These are phyloP conservation scores for Paragyromitra xinjiangensis DNA, from an alignment of 495 filamentous ascomycete genomes.

Conservation along the genomic window DNA sequence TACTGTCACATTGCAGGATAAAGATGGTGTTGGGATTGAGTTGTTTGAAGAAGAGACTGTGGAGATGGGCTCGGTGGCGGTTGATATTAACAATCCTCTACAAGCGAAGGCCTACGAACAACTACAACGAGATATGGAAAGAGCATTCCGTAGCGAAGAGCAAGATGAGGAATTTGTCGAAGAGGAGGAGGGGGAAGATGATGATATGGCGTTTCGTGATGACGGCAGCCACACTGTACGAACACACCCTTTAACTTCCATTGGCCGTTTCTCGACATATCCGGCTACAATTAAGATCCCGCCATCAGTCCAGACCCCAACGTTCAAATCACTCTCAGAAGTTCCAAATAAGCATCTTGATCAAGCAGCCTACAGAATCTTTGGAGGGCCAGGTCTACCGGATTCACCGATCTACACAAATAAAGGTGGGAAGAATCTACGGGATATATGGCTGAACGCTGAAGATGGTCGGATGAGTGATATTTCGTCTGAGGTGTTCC, in stretches of 20 bases:
- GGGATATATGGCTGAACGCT: constrained; percentile 73
- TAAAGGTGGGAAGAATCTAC: constrained; percentile 61
- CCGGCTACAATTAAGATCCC: constrained; percentile 79
- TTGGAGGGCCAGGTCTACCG: constrained; percentile 79
- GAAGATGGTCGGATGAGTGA: constrained; percentile 75
- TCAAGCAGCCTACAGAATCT: constrained; percentile 71
- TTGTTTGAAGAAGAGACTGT: constrained; percentile 50
- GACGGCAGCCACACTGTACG: constrained; percentile 60
- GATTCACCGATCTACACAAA: constrained; percentile 67
- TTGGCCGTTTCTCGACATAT: constrained; percentile 71
- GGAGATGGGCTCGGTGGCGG: constrained; percentile 33
- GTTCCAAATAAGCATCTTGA: constrained; percentile 75
- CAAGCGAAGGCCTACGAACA: constrained; percentile 49
- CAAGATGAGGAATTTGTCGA: constrained; percentile 43
- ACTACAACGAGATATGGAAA: constrained; percentile 59
- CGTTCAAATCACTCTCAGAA: constrained; percentile 69
- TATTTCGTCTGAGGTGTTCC: constrained; percentile 85
- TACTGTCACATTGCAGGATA: constrained; percentile 65
- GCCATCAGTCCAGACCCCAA: constrained; percentile 54
- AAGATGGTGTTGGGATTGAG: constrained; percentile 68
- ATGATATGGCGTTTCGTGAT: constrained; percentile 58
- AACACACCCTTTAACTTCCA: constrained; percentile 71
- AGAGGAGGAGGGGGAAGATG: constrained; percentile 47
- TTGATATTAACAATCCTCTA: constrained; percentile 46
- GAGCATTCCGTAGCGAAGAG: constrained; percentile 38